These are phyloP conservation scores for Naganishia onofrii DNA, from an alignment of 768 basidiomycete genomes.

Conservation along the genomic window DNA sequence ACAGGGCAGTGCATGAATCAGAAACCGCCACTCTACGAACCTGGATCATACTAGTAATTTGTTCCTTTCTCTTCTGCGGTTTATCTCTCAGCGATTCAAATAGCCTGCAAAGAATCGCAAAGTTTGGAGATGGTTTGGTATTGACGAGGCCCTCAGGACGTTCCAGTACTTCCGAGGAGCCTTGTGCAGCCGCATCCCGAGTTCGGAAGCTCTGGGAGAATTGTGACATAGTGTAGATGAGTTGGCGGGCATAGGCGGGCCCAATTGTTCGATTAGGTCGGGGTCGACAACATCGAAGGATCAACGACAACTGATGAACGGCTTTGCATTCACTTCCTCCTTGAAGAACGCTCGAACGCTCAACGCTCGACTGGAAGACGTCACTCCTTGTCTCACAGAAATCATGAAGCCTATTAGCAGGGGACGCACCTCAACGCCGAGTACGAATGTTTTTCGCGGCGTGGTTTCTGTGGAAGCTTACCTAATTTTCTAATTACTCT, in stretches of 20 bases:
- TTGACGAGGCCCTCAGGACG: constrained; percentile 37
- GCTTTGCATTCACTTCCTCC: no score
- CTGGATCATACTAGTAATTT: constrained; percentile 74
- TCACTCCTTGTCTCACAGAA: no score
- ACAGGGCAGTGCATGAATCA: constrained; percentile 41
- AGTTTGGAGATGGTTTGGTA: constrained; percentile 33
- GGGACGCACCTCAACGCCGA: no score
- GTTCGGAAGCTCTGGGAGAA: constrained; percentile 13
- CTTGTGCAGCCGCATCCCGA: constrained; percentile 18
- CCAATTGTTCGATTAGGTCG: no score
- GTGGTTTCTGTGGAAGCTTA: not conserved
- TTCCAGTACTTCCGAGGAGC: constrained; percentile 24
- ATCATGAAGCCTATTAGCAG: no score
- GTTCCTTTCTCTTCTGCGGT: constrained; percentile 68
- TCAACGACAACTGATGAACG: no score
- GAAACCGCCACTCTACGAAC: constrained; percentile 56
- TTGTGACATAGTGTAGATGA: not conserved
- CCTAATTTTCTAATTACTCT: not conserved
- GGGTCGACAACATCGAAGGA: no score
- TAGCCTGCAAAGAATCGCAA: constrained; percentile 55
- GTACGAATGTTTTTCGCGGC: no score
- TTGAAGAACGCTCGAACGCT: no score
- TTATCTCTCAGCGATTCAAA: constrained; percentile 74
- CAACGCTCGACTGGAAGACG: no score
- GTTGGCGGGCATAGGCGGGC: not conserved